Evolutionary conservation across 2,329 filamentous ascomycete genomes (phyloP), one percentile per base, ranked within the genome.

Genomic region (Penicillium psychrosexuale): DNA sequence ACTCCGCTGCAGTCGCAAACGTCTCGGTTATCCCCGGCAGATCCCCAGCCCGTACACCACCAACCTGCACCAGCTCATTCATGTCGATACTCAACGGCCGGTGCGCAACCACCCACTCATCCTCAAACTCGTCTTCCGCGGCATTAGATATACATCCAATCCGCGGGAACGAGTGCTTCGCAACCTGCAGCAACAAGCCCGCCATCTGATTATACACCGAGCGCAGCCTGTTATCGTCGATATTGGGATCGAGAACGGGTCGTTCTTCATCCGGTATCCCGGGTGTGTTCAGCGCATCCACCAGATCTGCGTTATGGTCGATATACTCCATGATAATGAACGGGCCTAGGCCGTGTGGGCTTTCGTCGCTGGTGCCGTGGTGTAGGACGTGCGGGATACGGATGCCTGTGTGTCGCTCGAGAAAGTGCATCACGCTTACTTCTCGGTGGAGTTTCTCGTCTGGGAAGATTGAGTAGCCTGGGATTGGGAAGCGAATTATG

Each of bases 1-100:
- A 78, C 13, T 69, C 66, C 24, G 71, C 67, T 5, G 71, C 65
- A 7, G 63, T 63, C 3, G 34, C 19, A 55, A 69, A 76, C 6
- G 61, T 33, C 28, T 8, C 31, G 13, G 13, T 34, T 2, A 15
- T 37, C 19, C 55, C 47, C 8, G 55, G 54, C 15, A 62, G 36
- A 47, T 34, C 56, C n/a, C 2, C 38, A 17, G 30, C 55, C 19
- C 58, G 49, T 24, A 63, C 51, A n/a, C 51, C 55, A 5, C 63
- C 66, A 8, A 63, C 30, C 39, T 61, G 58, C 43, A 67, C 62
- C n/a, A 68, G 65, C 55, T 75, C 68, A 47, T 67, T 77, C 74
- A 79, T 77, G 51, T 78, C 78, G 6, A 69, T 62, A 8, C 71
- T 75, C 4, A 78, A 55, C 1, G 75, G 75, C 9, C 73, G 61